phyloP scores from a whole-genome alignment of 2,329 filamentous ascomycete species.

The Fusarium sp. region DNA sequence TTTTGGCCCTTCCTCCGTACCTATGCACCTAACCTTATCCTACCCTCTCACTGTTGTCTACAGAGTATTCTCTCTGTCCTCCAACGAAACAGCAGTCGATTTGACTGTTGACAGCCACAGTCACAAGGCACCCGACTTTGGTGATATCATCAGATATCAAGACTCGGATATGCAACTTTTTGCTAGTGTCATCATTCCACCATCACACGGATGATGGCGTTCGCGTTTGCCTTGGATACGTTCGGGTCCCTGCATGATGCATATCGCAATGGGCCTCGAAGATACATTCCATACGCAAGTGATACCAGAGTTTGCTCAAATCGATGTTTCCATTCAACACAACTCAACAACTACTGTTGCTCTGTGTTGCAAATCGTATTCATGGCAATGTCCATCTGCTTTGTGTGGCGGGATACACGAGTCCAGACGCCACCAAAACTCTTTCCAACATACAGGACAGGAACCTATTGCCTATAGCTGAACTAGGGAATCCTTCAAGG shows the following conservation, averaged over 20 bases:
- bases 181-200: not conserved
- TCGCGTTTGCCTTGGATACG: not conserved
- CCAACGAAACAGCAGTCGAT: not conserved
- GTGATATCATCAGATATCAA: not conserved
- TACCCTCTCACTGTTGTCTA: not conserved
- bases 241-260: constrained; percentile 15
- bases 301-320: not conserved
- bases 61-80: not conserved
- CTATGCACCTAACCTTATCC: too few species aligned
- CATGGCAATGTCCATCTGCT: not conserved
- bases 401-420: not conserved
- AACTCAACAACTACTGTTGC: not conserved
- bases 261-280: not conserved
- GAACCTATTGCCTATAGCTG: not conserved
- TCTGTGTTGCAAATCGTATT: not conserved
- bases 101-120: not conserved
- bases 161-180: not conserved
- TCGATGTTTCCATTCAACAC: not conserved
- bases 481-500: not conserved
- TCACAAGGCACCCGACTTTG: not conserved
- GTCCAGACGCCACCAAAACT: not conserved
- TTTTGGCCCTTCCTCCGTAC: too few species aligned
- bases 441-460: not conserved
- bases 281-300: not conserved
- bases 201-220: not conserved